phyloP scores from a whole-genome alignment of 805 yeast species.

The Millerozyma miso region DNA sequence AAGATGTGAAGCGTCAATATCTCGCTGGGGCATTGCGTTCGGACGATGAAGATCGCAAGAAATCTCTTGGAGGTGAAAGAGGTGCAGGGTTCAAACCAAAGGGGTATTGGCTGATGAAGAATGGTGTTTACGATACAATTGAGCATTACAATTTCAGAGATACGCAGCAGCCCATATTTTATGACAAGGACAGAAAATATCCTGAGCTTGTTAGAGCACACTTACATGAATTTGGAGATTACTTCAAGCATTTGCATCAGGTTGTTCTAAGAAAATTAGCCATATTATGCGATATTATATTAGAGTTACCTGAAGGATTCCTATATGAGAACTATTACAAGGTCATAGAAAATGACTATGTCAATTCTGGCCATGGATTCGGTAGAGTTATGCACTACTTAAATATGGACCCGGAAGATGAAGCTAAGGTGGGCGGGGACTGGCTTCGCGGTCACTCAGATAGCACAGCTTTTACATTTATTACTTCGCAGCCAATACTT shows the following conservation, averaged over 20 bases:
- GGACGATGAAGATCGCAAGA: constrained; percentile 22
- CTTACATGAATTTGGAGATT: constrained; percentile 19
- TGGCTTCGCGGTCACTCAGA: constrained; percentile 31
- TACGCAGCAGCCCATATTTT: constrained; percentile 19
- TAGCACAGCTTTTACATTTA: constrained; percentile 26
- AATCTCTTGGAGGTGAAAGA: constrained; percentile 25
- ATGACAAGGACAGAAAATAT: constrained; percentile 16
- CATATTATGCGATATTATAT: constrained; percentile 21
- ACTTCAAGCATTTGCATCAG: constrained; percentile 19
- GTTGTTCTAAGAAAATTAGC: constrained; percentile 20
- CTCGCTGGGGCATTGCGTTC: constrained; percentile 37
- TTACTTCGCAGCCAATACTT: constrained; percentile 28
- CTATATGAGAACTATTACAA: constrained; percentile 26
- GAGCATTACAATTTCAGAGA: constrained; percentile 25
- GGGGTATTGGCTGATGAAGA: constrained; percentile 28
- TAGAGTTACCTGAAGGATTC: constrained; percentile 26
- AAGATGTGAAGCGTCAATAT: constrained; percentile 33
- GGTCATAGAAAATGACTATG: constrained; percentile 17
- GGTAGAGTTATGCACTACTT: constrained; percentile 29
- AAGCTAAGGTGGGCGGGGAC: constrained; percentile 19
- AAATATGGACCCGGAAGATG: constrained; percentile 20
- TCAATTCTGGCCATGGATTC: constrained; percentile 24
- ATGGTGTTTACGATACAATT: constrained; percentile 24
- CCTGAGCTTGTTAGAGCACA: constrained; percentile 23
- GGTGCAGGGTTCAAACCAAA: constrained; percentile 28